Percentiles rank a stretch among this genome's conserved stretches.
Conservation (phyloP, 2,329 filamentous ascomycete genomes). For the Ophiocordyceps camponoti-rufipedis region DNA sequence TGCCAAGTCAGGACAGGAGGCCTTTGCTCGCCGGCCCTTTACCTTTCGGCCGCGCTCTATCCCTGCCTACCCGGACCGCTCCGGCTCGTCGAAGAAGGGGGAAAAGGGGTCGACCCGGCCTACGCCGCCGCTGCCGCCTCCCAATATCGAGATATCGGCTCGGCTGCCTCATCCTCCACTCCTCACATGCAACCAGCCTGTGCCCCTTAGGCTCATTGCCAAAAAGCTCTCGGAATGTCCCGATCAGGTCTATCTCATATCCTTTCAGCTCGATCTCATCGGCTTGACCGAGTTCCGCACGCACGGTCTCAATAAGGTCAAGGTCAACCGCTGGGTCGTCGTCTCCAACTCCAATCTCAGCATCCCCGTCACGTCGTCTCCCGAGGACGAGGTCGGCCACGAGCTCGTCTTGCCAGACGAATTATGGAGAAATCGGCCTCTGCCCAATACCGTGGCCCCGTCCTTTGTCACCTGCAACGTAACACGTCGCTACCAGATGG, state of each 20-base stretch:
- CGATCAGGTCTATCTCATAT: conserved; percentile 57
- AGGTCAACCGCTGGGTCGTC: conserved; percentile 60
- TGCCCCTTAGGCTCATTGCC: conserved; percentile 65
- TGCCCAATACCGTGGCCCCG: conserved; percentile 78
- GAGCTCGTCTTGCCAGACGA: conserved; percentile 52
- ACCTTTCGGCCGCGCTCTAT: conserved; percentile 26
- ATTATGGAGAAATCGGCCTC: conserved; percentile 51
- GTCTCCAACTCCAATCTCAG: conserved; percentile 52
- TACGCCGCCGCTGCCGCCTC: conserved; percentile 10
- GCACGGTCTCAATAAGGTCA: conserved; percentile 52
- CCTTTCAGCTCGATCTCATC: conserved; percentile 65
- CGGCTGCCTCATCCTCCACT: conserved; percentile 75
- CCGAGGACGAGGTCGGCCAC: conserved; percentile 37
- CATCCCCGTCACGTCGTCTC: conserved; percentile 43
- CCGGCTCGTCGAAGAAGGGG: conserved; percentile 24
- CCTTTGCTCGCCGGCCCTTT: conserved; percentile 61
- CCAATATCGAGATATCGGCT: conserved; percentile 60
- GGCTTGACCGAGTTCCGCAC: conserved; percentile 65
- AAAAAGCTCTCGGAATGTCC: conserved; percentile 54
- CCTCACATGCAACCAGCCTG: conserved; percentile 70
- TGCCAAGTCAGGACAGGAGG: conserved; percentile 50
- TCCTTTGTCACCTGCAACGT: conserved; percentile 84
- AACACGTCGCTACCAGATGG: conserved; percentile 62
- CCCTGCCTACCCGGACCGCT: conserved; percentile 19
- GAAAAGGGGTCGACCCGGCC: conserved; percentile 1